Base-by-base conservation (phyloP, 2,329 filamentous ascomycete species). In the Xylaria sp. region DNA sequence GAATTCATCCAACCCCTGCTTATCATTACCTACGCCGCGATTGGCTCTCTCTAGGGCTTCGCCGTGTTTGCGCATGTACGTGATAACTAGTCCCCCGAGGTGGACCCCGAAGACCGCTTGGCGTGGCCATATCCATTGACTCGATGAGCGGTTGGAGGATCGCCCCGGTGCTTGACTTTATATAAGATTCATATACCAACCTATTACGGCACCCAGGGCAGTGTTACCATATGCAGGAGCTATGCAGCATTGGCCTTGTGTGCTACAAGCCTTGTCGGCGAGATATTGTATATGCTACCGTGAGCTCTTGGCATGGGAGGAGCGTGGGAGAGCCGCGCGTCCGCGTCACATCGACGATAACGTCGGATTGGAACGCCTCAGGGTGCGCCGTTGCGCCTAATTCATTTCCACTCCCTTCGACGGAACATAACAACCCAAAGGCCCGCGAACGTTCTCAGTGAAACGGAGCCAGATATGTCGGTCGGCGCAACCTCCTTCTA, bases 291-390 rank as follows among this genome's bases (percentile, higher is more conserved):
- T 37, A 50, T 56, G 49, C 48, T 37, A 56, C 44, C 50, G 48
- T 45, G 49, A 58, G 47, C 39, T 57, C 58, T 60, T 60, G 58
- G 58, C 58, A 38, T 51, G 58, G 47, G 44, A 41, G 18, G n/a
- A 42, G 34, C 48, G 51, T 53, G 45, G 44, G 45, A 55, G 52
- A 58, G 55, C 55, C 55, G 55, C 55, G 58, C 55, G 58, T 58
- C 52, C 42, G 53, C 24, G 58, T 60, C 58, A 60, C 58, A 60
- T 58, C 46, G 48, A 41, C 34, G 17, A 44, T 52, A 9, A 44
- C 26, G 29, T 48, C 52, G 46, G 40, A 57, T 57, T 50, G 37
- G 18, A 13, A 43, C 47, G 45, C n/a, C 26, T 49, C n/a, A n/a
- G n/a, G n/a, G n/a, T n/a, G 29, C 29, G 38, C 16, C 17, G 38